Evolutionary conservation across 345 rosid genomes (phyloP), one percentile per base, ranked within the genome.

Genomic region (Psidium guajava): DNA sequence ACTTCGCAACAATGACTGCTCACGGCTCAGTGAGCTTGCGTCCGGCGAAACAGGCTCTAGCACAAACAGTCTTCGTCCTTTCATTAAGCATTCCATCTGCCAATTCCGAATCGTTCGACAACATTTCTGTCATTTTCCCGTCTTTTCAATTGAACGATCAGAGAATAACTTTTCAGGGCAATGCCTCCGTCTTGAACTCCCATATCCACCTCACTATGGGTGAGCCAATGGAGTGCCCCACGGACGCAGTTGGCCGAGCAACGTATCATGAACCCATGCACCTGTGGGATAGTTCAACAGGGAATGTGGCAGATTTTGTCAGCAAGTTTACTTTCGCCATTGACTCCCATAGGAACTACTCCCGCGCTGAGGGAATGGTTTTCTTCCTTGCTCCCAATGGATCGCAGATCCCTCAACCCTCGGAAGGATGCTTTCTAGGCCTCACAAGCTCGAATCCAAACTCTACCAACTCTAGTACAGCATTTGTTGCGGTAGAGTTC

Each of bases 301-400:
- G 88, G 52, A 87, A 83, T 9, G 82, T 89, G 56, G 32, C 90
- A 40, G 57, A 87, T 82, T 89, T 89, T 86, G 73, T 12, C 13
- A 89, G 88, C 25, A 8, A 85, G 1, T 89, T 89, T 69, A 85
- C 89, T 18, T 87, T 89, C 59, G n/a, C 24, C 7, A 80, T 89
- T 24, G 0, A 73, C 9, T 77, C 84, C 12, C 3, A 28, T 27
- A 5, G 2, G 8, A n/a, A 50, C 6, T 8, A 73, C 5, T 3
- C 11, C 22, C 36, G 1, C 2, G 86, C 86, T 2, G 89, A 81
- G 32, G 89, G 89, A 13, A 42, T 88, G 11, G 84, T 58, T 27
- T 88, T 88, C 61, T 85, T 88, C 50, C 82, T 88, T 2, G 87
- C 86, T 18, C 82, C 87, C 2, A 28, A 54, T 13, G 82, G 82